phyloP scores from a whole-genome alignment of 345 rosid genomes.

The Arabidopsis suecica region DNA sequence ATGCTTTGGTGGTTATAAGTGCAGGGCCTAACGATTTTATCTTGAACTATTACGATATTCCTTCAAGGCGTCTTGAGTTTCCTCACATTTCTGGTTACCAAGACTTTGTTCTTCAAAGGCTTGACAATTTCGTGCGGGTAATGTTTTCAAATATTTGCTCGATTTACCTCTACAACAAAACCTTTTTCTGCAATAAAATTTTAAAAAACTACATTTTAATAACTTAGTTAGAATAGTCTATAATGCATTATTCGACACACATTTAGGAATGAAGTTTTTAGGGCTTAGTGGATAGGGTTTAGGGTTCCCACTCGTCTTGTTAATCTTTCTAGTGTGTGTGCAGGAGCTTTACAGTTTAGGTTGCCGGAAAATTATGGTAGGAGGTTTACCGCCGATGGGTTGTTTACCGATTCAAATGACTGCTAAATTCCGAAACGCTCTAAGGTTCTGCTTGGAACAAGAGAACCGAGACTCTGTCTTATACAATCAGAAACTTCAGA shows the following conservation, averaged over 20 bases:
- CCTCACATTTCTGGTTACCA: neutral
- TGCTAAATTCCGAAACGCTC: neutral
- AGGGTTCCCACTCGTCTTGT: neutral
- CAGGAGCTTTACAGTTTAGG: slow-evolving; percentile 14
- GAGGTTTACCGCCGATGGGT: neutral
- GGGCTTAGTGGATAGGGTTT: neutral
- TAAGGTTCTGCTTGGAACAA: neutral
- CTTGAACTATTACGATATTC: slow-evolving; percentile 2
- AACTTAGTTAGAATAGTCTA: no score
- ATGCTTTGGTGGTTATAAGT: neutral
- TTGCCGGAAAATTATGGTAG: neutral
- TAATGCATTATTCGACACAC: no score
- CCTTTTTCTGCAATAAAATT: neutral
- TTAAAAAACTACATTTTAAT: no score
- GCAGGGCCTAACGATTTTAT: slow-evolving; percentile 2
- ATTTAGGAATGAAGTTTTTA: neutral
- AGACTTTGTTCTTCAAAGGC: slow-evolving; percentile 2
- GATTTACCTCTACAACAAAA: neutral
- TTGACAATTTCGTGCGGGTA: neutral
- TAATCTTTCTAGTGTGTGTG: neutral
- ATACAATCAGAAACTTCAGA: neutral
- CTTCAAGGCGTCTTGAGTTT: neutral
- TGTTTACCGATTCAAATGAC: slow-evolving; percentile 16
- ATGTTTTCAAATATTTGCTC: neutral
- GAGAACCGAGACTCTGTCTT: slow-evolving; percentile 3